phyloP scores from a whole-genome alignment of 2,329 filamentous ascomycete species.

The Lojkania enalia region DNA sequence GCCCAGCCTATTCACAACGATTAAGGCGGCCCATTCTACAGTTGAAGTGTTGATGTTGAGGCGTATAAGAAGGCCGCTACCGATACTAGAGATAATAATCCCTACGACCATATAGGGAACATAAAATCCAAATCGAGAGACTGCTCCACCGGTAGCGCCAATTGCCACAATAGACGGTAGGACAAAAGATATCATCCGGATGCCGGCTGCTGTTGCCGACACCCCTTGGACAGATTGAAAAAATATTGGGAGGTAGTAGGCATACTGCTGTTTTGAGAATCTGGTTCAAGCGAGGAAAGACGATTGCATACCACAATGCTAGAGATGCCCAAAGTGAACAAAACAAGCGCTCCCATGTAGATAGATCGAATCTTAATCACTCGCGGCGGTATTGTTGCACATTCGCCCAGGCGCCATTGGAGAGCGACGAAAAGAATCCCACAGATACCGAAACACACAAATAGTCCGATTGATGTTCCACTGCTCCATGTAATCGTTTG shows the following conservation, averaged over 20 bases:
- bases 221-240: conserved; percentile 12
- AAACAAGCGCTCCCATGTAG: conserved; percentile 6
- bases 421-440: conserved; percentile 44
- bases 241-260: conserved; percentile 14
- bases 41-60: conserved; percentile 5
- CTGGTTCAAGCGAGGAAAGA: background rate
- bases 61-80: background rate
- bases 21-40: conserved; percentile 6
- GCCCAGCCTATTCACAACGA: conserved; percentile 9
- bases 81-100: conserved; percentile 1
- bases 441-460: conserved; percentile 50
- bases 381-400: conserved; percentile 15
- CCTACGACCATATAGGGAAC: conserved; percentile 13
- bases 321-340: conserved; percentile 9
- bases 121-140: conserved; percentile 10
- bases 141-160: conserved; percentile 7
- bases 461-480: conserved; percentile 50
- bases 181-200: conserved; percentile 7
- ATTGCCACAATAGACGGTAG: conserved; percentile 9
- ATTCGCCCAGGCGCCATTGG: conserved; percentile 14
- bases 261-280: background rate
- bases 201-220: conserved; percentile 6
- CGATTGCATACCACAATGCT: conserved; percentile 7
- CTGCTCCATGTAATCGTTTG: conserved; percentile 47
- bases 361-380: conserved; percentile 13